Conservation (phyloP, 352 stramenopile species). For the Phytophthora quininea region DNA sequence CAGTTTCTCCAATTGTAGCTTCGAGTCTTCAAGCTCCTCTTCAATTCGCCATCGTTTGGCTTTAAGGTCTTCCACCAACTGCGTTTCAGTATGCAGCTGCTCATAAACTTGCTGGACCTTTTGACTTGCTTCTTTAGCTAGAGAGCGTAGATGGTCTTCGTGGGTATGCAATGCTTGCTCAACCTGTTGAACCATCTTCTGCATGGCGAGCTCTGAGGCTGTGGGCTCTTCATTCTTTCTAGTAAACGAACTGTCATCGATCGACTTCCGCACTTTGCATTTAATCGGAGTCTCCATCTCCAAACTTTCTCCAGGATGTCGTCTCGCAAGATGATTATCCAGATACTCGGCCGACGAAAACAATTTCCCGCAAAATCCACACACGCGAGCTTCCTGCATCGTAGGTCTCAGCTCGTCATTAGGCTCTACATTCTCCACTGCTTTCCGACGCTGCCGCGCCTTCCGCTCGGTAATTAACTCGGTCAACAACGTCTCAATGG, state of each 20-base stretch:
- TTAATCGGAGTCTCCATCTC: constrained; percentile 20
- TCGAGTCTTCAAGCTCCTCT: constrained; percentile 32
- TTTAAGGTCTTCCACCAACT: constrained; percentile 53
- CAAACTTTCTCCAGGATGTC: constrained; percentile 44
- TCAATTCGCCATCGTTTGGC: constrained; percentile 32
- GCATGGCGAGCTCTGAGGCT: constrained; percentile 29
- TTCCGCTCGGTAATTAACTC: constrained; percentile 46
- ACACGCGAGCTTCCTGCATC: constrained; percentile 57
- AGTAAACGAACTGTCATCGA: not conserved
- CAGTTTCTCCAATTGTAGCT: constrained; percentile 45
- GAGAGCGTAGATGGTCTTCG: constrained; percentile 48
- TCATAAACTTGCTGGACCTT: constrained; percentile 66
- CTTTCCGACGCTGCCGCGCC: constrained; percentile 21
- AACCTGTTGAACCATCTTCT: constrained; percentile 60
- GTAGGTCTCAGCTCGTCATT: constrained; percentile 4
- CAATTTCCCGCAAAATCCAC: constrained; percentile 67
- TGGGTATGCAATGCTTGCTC: constrained; percentile 54
- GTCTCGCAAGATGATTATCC: constrained; percentile 59
- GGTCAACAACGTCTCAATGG: constrained; percentile 60
- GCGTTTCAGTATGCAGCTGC: constrained; percentile 51
- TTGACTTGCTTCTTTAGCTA: constrained; percentile 49
- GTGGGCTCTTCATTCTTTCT: constrained; percentile 6
- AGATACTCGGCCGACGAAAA: constrained; percentile 70
- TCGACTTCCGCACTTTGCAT: constrained; percentile 9
- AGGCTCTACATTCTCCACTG: constrained; percentile 3